Conservation (phyloP, 2,329 filamentous ascomycete species). For the Passalora sequoiae region DNA sequence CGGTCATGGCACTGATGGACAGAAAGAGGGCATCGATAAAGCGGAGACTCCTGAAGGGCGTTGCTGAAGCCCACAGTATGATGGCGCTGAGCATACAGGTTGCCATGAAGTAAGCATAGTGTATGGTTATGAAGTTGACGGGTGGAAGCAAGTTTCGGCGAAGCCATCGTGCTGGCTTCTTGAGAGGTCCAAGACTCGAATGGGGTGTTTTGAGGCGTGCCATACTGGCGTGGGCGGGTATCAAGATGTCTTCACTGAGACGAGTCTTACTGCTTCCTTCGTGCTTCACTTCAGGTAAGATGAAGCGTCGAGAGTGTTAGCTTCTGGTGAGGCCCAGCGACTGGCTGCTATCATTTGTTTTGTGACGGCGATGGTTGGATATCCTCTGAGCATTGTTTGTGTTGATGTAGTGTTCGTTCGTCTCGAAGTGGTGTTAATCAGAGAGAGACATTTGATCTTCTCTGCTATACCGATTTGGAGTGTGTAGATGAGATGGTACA, state of each 20-base stretch:
- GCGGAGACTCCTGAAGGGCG: slow-evolving; percentile 46
- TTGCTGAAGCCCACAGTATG: slow-evolving; percentile 58
- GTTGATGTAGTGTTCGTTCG: neutral
- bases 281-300: slow-evolving; percentile 1
- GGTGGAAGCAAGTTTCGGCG: slow-evolving; percentile 23
- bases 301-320: slow-evolving; percentile 8
- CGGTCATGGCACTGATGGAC: slow-evolving; percentile 61
- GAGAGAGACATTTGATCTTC: neutral
- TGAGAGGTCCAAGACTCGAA: slow-evolving; percentile 15
- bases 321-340: slow-evolving; percentile 6
- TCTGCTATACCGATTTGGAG: neutral
- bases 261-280: neutral
- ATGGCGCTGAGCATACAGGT: slow-evolving; percentile 52
- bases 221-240: neutral
- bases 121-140: slow-evolving; percentile 42
- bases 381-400: slow-evolving; percentile 1
- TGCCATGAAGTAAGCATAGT: slow-evolving; percentile 62
- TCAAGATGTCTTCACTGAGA: neutral
- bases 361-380: neutral
- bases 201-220: neutral
- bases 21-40: slow-evolving; percentile 65
- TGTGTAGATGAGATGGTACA: neutral
- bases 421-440: neutral
- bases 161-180: slow-evolving; percentile 15
- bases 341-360: slow-evolving; percentile 3